These are phyloP conservation scores for Exserohilum rostratum DNA, from an alignment of 2,329 filamentous ascomycete species.

Conservation along the genomic window DNA sequence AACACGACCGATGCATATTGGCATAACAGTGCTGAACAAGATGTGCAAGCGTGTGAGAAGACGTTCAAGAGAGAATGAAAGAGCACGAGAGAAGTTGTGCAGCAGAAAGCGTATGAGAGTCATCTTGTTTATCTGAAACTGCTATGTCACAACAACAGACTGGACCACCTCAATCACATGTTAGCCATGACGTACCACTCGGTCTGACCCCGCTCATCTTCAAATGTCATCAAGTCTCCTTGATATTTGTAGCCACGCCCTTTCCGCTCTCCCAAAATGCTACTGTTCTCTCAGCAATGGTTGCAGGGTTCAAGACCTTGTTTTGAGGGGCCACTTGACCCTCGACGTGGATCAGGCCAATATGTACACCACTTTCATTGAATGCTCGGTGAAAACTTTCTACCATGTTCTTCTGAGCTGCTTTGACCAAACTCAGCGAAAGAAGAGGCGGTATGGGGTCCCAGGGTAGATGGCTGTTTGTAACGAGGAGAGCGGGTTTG, in stretches of 20 bases:
- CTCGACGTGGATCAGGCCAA: slow-evolving; percentile 56
- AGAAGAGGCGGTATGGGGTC: slow-evolving; percentile 57
- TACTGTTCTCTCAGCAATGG: slow-evolving; percentile 56
- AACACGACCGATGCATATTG: no score
- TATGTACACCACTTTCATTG: slow-evolving; percentile 52
- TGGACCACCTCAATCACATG: background rate
- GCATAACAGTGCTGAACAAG: no score
- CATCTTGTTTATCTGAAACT: no score
- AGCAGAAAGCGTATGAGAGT: background rate
- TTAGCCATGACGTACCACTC: no score
- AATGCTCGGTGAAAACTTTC: slow-evolving; percentile 53
- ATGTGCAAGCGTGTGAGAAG: no score
- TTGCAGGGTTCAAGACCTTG: slow-evolving; percentile 52
- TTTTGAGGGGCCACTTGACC: slow-evolving; percentile 52
- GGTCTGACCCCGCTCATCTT: background rate
- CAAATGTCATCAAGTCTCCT: background rate
- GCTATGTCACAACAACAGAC: background rate
- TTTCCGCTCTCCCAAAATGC: slow-evolving; percentile 51
- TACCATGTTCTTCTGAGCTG: slow-evolving; percentile 59
- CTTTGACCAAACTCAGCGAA: slow-evolving; percentile 58
- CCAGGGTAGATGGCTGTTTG: slow-evolving; percentile 56
- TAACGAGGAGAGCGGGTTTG: slow-evolving; percentile 58
- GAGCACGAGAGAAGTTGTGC: background rate
- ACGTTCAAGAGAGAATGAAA: no score
- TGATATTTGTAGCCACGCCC: slow-evolving; percentile 39